Base-by-base conservation (phyloP, 208 protist species). In the Tritrichomonas foetus region DNA sequence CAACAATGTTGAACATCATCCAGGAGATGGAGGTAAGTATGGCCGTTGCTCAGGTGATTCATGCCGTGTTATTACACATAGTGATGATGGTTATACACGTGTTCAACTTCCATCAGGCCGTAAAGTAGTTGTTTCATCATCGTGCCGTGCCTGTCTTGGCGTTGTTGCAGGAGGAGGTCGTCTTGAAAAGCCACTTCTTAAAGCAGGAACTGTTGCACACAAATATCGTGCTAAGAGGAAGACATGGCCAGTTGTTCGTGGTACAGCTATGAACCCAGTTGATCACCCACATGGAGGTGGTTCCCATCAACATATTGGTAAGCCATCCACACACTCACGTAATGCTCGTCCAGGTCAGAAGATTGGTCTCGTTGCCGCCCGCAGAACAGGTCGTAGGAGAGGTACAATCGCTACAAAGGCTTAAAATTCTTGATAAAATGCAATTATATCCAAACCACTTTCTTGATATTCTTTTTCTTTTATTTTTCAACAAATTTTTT, bases 281-380 rank as follows among this genome's bases (percentile, higher is more conserved):
- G 96, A 97, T 66, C 99, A 99, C 96, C 98, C 98, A 57, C 98
- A 99, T 96, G 98, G 99, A 98, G 98, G 98, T 98, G 99, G 99
- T 98, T 99, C 99, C 16, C 44, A 99, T 97, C 98, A 99, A 97
- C 99, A 99, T 96, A 98, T 99, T 97, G 99, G 99, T 96, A 96
- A 98, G 39, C 95, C 96, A 57, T 95, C 96, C 50, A 96, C 95
- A 44, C 64, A 94, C 25, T 93, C 89, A 27, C 84, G 98, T 69
- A 95, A 97, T 61, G 93, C 96, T 27, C 97, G 98, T 82, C 96
- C 98, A 93, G 98, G 98, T 96, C 97, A 98, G 95, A 99, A 99
- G 96, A 96, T 98, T 95, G 99, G 99, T 97, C 97, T 99, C 92
- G 99, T 99, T 95, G 98, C 98, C 93, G 98, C 99, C 93, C 96